Percentiles rank a stretch among this genome's conserved stretches.
These are phyloP conservation scores for Globisporangium paroecandrum DNA, from an alignment of 352 stramenopile genomes.

Conservation along the genomic window DNA sequence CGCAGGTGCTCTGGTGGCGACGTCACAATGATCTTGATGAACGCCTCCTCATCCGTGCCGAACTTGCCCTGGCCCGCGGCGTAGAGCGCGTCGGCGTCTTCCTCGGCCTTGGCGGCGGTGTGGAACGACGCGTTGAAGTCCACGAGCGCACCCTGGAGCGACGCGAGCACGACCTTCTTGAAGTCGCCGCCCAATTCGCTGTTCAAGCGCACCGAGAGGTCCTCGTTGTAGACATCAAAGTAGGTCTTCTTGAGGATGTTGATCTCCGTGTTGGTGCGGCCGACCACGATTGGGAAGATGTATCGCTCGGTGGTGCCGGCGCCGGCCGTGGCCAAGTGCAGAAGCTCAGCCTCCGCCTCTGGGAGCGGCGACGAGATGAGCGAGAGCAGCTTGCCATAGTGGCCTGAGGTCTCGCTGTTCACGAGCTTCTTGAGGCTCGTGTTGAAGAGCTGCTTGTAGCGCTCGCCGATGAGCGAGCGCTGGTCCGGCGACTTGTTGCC, in stretches of 20 bases:
- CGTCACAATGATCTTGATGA: conserved; percentile 31
- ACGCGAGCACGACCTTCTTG: conserved; percentile 59
- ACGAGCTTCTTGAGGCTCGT: conserved; percentile 55
- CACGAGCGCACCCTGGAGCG: conserved; percentile 52
- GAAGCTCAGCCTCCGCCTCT: conserved; percentile 60
- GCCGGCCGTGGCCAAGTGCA: conserved; percentile 66
- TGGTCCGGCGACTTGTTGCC: conserved; percentile 55
- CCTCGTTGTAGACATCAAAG: conserved; percentile 56
- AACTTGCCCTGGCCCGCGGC: conserved; percentile 64
- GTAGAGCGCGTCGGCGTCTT: conserved; percentile 61
- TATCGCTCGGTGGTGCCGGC: conserved; percentile 65
- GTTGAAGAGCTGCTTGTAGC: conserved; percentile 64
- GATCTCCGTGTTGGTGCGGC: conserved; percentile 68
- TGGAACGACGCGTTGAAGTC: conserved; percentile 56
- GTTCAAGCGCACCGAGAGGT: conserved; percentile 56
- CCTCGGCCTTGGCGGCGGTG: conserved; percentile 53
- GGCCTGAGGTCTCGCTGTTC: conserved; percentile 57
- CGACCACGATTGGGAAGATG: conserved; percentile 64
- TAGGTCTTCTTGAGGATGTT: conserved; percentile 81
- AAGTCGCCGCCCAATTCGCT: conserved; percentile 67
- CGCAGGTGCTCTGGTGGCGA: conserved; percentile 26
- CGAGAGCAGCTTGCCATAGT: conserved; percentile 64
- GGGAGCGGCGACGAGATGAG: conserved; percentile 51
- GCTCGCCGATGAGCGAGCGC: conserved; percentile 59
- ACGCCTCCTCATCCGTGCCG: conserved; percentile 50